Evolutionary conservation across 345 rosid species (phyloP), one percentile per base, ranked within the genome.

Genomic region (Leavenworthia alabamica): DNA sequence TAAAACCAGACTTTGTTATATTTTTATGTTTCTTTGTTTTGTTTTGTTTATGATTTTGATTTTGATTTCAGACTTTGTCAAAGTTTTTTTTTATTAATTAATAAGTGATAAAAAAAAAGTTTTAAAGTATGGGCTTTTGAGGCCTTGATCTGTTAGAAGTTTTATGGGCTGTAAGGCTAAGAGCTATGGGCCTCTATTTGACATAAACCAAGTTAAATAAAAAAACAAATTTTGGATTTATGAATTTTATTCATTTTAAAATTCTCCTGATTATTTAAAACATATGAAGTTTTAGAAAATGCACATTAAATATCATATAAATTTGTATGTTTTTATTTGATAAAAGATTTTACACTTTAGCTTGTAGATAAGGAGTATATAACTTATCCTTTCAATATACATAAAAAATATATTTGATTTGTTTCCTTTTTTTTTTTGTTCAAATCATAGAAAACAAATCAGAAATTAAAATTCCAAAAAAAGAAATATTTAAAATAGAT

Each of bases 1-100:
- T 90, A 56, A 51, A 45, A 20, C 47, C 43, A 15, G 14, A 13
- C 12, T 65, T 28, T 16, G 42, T 36, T n/a, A n/a, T 26, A 4
- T 54, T 17, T 1, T 27, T 51, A 45, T 55, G 50, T 63, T 46
- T 47, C n/a, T 6, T 10, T 57, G 35, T 1, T 0, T 47, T 58
- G n/a, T n/a, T n/a, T n/a, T n/a, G n/a, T n/a, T n/a, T n/a, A n/a
- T n/a, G n/a, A n/a, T n/a, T n/a, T n/a, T n/a, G n/a, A n/a, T n/a
- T n/a, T n/a, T n/a, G n/a, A n/a, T n/a, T n/a, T 48, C 24, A 36
- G 6, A 51, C 33, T 64, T 41, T 51, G 40, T 60, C 8, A 33
- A 17, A 3, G 55, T 31, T 55, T 66, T 1, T 5, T 1, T 35
- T 11, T 46, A n/a, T 66, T 42, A 39, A 20, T 32, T 68, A 29